Base-by-base conservation (phyloP, 768 basidiomycete species). In the Ramaria sp. region DNA sequence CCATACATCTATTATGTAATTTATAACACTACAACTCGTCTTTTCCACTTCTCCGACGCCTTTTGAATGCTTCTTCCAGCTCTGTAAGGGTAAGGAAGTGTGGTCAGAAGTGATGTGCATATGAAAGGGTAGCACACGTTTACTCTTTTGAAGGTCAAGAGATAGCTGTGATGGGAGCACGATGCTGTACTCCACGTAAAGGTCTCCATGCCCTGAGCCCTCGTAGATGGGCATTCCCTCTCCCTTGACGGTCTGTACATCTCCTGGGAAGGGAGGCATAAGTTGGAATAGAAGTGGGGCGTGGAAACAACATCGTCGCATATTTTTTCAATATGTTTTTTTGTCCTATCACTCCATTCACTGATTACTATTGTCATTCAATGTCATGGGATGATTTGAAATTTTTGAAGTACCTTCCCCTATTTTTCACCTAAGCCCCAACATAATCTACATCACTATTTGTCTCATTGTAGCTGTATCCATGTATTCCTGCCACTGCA, bases 161-260 rank as follows among this genome's bases (percentile, higher is more conserved):
- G 83, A 75, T 34, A 99, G 70, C 54, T 84, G 78, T 51, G 78
- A 71, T 3, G 96, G 96, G 54, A 99, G 71, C 17, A 98, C 84
- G 50, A 99, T 90, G 56, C 81, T 90, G 71, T 95, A 99, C 69
- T 97, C 94, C 53, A 99, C 77, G 64, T 82, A 98, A 47, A 99
- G 73, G 67, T 95, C 85, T 15, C 96, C 96, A 60, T 81, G 75
- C 20, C 70, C 66, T 9, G 72, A 70, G 31, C 64, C 55, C 58
- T 74, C 70, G 64, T 79, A 84, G 39, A 82, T 67, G 1, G 90
- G 87, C 86, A 98, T 91, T 4, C 96, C 96, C 68, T 99, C 91
- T 27, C 80, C 91, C 60, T 83, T 78, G 56, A 98, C 77, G 12
- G 77, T 79, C 67, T 97, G 87, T 7, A 97, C 90, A 67, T 83